Base-by-base conservation (phyloP, 495 filamentous ascomycete genomes). In the Bombardia bombarda region DNA sequence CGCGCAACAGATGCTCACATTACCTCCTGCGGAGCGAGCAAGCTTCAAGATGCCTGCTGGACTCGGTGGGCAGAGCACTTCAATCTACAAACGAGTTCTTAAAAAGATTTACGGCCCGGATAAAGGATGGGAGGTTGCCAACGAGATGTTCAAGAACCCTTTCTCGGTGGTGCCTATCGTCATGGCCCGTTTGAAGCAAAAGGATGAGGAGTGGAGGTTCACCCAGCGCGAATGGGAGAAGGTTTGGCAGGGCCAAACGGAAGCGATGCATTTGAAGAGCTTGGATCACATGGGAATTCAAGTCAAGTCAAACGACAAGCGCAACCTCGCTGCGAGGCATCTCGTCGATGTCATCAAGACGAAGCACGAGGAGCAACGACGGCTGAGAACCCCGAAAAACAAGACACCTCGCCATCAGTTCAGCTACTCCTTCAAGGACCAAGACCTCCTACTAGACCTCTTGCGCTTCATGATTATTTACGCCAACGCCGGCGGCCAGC, bases 51-150 rank as follows among this genome's bases (percentile, higher is more conserved):
- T 99, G 47, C 86, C 87, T 2, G 68, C 76, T 14, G 87, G 84
- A 22, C 82, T 97, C 38, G 93, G 89, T 44, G 89, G 93, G 1
- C 89, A 93, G 58, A 95, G 87, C 66, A 85, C 90, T 43, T 86
- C 90, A 0, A 96, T 99, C 54, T 95, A 95, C 62, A 87, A 93
- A 66, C 83, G 93, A 3, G 85, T 96, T 3, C 82, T 96, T 47
- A 95, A 95, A 77, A 99, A 99, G 68, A 84, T 99, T n/a, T 99
- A 97, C 52, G 88, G 88, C 21, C 71, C 78, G 9, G 85, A 93
- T 32, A 82, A 79, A 45, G 93, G 90, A 10, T 74, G 82, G 24
- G 78, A 83, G 42, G 86, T 96, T 25, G 84, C 92, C 19, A 77
- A 77, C 19, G 80, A 88, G 52, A 78, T 99, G 65, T 87, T 93